phyloP scores from a whole-genome alignment of 2,329 filamentous ascomycete species.

The Fusarium euwallaceae region DNA sequence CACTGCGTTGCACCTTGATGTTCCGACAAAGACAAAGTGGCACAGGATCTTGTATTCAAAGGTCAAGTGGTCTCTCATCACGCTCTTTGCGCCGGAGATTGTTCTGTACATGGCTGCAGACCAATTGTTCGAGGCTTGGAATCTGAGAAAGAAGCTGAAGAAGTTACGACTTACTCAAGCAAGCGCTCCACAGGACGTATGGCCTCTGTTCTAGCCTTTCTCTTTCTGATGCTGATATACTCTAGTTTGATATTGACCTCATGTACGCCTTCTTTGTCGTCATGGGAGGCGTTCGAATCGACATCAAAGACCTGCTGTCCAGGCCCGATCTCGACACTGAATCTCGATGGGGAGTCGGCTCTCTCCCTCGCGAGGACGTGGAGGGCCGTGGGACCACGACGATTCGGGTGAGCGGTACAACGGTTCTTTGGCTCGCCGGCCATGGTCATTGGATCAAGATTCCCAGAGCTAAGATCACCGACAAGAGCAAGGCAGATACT shows the following conservation, averaged over 20 bases:
- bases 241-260: constrained; percentile 24
- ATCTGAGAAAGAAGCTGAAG: constrained; percentile 8
- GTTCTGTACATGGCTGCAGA: constrained; percentile 45
- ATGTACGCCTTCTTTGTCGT: constrained; percentile 48
- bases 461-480: constrained; percentile 42
- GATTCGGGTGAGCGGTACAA: constrained; percentile 1
- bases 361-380: not conserved
- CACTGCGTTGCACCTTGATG: constrained; percentile 53
- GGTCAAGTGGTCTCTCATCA: constrained; percentile 47
- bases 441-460: constrained; percentile 20
- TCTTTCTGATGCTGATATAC: not conserved
- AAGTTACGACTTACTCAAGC: not conserved
- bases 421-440: constrained; percentile 9
- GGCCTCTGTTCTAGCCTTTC: not conserved
- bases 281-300: constrained; percentile 47
- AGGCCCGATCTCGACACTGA: constrained; percentile 7
- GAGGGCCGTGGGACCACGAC: not conserved
- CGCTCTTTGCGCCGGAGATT: constrained; percentile 50
- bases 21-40: constrained; percentile 39
- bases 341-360: not conserved
- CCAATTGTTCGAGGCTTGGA: constrained; percentile 23
- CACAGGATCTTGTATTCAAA: constrained; percentile 35
- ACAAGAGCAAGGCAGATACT: constrained; percentile 54
- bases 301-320: constrained; percentile 9
- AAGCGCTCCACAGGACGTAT: not conserved